These are phyloP conservation scores for Umbellularia californica DNA, from an alignment of 164 flowering plant genomes.

Conservation along the genomic window DNA sequence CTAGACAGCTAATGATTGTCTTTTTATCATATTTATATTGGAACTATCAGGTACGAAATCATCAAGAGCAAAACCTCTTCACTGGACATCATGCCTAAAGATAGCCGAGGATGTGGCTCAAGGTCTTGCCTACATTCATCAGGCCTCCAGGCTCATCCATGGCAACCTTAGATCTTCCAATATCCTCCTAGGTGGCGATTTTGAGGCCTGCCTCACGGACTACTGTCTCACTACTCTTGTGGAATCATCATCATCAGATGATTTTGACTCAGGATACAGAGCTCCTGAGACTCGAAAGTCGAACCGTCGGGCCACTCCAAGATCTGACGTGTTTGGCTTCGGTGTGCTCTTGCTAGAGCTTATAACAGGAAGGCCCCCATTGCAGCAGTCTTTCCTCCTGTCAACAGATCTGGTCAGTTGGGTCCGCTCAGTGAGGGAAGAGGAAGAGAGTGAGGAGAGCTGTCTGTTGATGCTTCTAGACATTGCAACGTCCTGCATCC, in stretches of 20 bases:
- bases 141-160: constrained; percentile 78
- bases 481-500: constrained; percentile 57
- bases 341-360: constrained; percentile 81
- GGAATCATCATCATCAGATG: constrained; percentile 19
- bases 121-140: constrained; percentile 94
- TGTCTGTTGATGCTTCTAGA: constrained; percentile 67
- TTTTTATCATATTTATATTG: neutral
- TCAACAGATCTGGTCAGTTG: constrained; percentile 50
- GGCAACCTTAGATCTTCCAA: constrained; percentile 92
- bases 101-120: constrained; percentile 97
- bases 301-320: constrained; percentile 33
- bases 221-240: constrained; percentile 58
- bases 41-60: constrained; percentile 65
- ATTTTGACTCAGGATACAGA: constrained; percentile 31
- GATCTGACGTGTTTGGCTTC: constrained; percentile 77
- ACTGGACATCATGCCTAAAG: constrained; percentile 97
- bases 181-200: constrained; percentile 86
- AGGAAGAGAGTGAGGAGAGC: constrained; percentile 41
- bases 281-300: constrained; percentile 68
- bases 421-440: constrained; percentile 64
- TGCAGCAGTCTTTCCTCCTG: constrained; percentile 43
- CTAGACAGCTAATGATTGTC: too few species aligned
- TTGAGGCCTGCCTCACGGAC: constrained; percentile 89
- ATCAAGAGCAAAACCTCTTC: constrained; percentile 79
- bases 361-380: constrained; percentile 62